Evolutionary conservation across 352 stramenopile species (phyloP).

Genomic region (Phytophthora pinifolia): DNA sequence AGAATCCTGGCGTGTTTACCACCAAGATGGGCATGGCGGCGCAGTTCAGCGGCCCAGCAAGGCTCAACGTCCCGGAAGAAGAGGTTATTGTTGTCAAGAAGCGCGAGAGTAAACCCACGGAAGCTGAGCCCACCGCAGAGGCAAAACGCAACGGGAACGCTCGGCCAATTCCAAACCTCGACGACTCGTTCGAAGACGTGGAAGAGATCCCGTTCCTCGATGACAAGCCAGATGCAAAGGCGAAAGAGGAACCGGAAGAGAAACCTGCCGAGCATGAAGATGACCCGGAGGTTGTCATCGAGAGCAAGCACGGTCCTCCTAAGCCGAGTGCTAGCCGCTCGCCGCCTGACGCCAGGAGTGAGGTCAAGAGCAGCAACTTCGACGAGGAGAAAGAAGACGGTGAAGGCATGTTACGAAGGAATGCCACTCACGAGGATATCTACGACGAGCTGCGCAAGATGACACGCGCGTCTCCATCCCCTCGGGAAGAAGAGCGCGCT

Average conservation of each 20-base stretch:
- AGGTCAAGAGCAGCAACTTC: conserved; percentile 20
- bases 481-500: conserved; percentile 30
- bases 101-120: conserved; percentile 37
- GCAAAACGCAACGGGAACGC: conserved; percentile 9
- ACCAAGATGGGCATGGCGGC: conserved; percentile 48
- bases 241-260: conserved; percentile 17
- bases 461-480: conserved; percentile 34
- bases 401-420: conserved; percentile 21
- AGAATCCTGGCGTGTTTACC: conserved; percentile 24
- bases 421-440: conserved; percentile 42
- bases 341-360: conserved; percentile 20
- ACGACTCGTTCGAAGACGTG: conserved; percentile 76
- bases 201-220: conserved; percentile 83
- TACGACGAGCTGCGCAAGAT: conserved; percentile 65
- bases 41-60: conserved; percentile 51
- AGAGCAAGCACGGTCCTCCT: conserved; percentile 44
- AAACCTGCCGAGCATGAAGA: conserved; percentile 36
- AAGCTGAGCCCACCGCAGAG: conserved; percentile 24
- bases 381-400: conserved; percentile 30
- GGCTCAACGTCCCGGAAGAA: conserved; percentile 64
- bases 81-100: conserved; percentile 76
- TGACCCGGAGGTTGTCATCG: conserved; percentile 58
- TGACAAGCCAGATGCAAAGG: conserved; percentile 44
- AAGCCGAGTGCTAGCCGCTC: conserved; percentile 19
- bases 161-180: conserved; percentile 25